Conservation (phyloP, 2,329 filamentous ascomycete genomes). For the Calonectria hawksworthii region DNA sequence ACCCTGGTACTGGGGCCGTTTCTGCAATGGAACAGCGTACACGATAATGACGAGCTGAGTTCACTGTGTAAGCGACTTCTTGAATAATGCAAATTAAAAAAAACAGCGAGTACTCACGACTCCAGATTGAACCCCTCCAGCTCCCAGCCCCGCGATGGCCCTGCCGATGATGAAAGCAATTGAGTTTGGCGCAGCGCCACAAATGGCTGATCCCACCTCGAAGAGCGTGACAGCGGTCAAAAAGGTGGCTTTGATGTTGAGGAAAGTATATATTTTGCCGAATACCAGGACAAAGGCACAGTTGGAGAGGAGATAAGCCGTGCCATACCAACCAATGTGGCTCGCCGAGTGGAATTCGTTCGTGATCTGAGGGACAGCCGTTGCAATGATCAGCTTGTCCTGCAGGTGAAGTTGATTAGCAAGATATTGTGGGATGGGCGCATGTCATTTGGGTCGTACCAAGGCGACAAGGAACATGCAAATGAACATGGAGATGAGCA, state of each 20-base stretch:
- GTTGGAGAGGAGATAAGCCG: slow-evolving; percentile 59
- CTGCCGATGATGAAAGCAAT: slow-evolving; percentile 24
- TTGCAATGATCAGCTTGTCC: slow-evolving; percentile 59
- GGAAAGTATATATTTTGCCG: slow-evolving; percentile 48
- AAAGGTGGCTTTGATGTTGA: slow-evolving; percentile 57
- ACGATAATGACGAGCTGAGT: slow-evolving; percentile 19
- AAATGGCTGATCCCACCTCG: slow-evolving; percentile 55
- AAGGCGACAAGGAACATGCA: slow-evolving; percentile 2
- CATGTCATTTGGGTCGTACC: neutral
- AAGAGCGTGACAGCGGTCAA: slow-evolving; percentile 60
- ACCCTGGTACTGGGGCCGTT: slow-evolving; percentile 18
- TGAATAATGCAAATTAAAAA: too few relatives aligned
- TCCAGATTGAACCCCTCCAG: neutral
- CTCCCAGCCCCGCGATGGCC: neutral
- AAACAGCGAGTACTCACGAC: neutral
- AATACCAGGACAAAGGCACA: slow-evolving; percentile 51
- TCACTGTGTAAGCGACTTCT: neutral
- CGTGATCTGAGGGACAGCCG: slow-evolving; percentile 64
- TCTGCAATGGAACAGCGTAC: slow-evolving; percentile 20
- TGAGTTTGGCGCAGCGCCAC: slow-evolving; percentile 22
- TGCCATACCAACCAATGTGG: slow-evolving; percentile 67
- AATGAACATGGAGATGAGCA: slow-evolving; percentile 1
- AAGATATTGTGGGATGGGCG: too few relatives aligned
- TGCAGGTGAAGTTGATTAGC: neutral
- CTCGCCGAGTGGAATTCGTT: slow-evolving; percentile 58